Percentiles rank a stretch among this genome's conserved stretches.
Conservation (phyloP, 2,329 filamentous ascomycete genomes). For the Fusarium anthophilum region DNA sequence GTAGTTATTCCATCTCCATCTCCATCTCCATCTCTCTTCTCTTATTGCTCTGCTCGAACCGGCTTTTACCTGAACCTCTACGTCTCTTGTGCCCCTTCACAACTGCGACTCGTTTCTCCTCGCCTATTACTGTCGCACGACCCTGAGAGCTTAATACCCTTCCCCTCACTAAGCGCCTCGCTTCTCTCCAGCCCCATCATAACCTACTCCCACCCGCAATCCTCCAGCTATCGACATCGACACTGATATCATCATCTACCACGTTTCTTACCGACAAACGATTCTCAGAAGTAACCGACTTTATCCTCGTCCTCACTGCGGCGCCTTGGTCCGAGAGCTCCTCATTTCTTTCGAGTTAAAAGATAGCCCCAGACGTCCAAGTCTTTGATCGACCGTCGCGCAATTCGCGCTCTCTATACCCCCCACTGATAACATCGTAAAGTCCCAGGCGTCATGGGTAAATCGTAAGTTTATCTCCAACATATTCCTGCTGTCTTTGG, state of each 20-base stretch:
- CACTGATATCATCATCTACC: slow-evolving; percentile 2
- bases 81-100: neutral
- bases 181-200: slow-evolving; percentile 27
- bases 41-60: slow-evolving; percentile 2
- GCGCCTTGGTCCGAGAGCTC: slow-evolving; percentile 2
- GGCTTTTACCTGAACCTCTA: neutral
- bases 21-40: slow-evolving; percentile 12
- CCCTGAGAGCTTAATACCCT: slow-evolving; percentile 30
- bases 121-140: slow-evolving; percentile 25
- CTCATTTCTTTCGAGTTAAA: slow-evolving; percentile 12
- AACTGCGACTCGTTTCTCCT: slow-evolving; percentile 12
- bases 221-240: slow-evolving; percentile 4
- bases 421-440: slow-evolving; percentile 18
- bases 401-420: slow-evolving; percentile 40
- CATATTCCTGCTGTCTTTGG: neutral
- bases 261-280: slow-evolving; percentile 11
- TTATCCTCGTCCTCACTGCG: neutral
- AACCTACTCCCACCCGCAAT: slow-evolving; percentile 17
- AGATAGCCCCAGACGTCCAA: slow-evolving; percentile 9
- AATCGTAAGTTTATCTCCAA: slow-evolving; percentile 60
- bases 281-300: neutral
- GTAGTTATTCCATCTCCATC: slow-evolving; percentile 25
- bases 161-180: slow-evolving; percentile 32
- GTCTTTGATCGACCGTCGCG: slow-evolving; percentile 31
- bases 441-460: slow-evolving; percentile 54